phyloP scores from a whole-genome alignment of 768 basidiomycete genomes.

The Suillus plorans region DNA sequence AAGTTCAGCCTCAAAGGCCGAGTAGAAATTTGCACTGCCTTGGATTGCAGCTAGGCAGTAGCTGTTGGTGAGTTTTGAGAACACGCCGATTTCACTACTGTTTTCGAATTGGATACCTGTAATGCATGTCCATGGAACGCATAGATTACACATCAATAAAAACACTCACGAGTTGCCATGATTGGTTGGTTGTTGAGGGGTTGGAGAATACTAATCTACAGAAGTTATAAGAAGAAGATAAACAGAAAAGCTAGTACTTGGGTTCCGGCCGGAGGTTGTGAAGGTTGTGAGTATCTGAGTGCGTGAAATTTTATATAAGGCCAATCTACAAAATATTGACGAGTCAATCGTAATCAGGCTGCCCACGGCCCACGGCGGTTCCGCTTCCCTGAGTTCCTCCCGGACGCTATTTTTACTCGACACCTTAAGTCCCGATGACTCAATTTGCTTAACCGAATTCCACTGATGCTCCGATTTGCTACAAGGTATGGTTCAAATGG shows the following conservation, averaged over 20 bases:
- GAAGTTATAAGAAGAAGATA: background rate
- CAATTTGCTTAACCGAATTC: background rate
- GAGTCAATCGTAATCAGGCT: slow-evolving; percentile 7
- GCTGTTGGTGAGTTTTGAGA: slow-evolving; percentile 95
- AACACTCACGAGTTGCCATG: slow-evolving; percentile 68
- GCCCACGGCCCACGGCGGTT: background rate
- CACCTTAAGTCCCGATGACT: background rate
- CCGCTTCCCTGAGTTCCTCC: slow-evolving; percentile 5
- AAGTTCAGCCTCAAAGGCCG: slow-evolving; percentile 93
- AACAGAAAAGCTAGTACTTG: slow-evolving; percentile 4
- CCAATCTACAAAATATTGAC: background rate
- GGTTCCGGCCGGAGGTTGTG: background rate
- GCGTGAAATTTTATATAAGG: background rate
- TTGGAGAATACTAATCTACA: slow-evolving; percentile 2
- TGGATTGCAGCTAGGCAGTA: slow-evolving; percentile 95
- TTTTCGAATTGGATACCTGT: slow-evolving; percentile 94
- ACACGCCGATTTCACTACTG: slow-evolving; percentile 94
- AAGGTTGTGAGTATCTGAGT: background rate
- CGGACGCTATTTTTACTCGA: background rate
- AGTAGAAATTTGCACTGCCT: slow-evolving; percentile 97
- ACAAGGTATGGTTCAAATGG: background rate
- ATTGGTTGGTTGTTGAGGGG: slow-evolving; percentile 12
- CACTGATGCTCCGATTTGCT: slow-evolving; percentile 10
- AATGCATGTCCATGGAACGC: slow-evolving; percentile 10
- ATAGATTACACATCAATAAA: background rate